Evolutionary conservation across 2,329 filamentous ascomycete genomes (phyloP).

Genomic region (Huntiella bhutanensis): DNA sequence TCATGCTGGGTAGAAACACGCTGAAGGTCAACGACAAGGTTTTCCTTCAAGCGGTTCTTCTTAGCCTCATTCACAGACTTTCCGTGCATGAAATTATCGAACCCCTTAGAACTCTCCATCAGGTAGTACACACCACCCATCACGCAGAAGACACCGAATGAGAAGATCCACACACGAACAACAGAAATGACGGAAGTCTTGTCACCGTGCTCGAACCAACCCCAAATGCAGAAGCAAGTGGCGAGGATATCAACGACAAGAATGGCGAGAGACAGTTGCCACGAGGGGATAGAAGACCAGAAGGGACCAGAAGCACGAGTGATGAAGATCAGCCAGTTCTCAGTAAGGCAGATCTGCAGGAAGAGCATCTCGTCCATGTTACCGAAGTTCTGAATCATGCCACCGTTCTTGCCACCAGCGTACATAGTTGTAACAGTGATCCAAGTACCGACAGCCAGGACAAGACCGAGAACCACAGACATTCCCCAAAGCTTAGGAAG

Average conservation of each 20-base stretch:
- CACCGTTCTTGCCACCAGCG: slow-evolving; percentile 43
- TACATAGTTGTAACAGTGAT: slow-evolving; percentile 76
- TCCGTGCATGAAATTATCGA: no score
- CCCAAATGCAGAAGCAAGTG: slow-evolving; percentile 70
- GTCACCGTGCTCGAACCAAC: slow-evolving; percentile 50
- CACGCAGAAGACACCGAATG: slow-evolving; percentile 44
- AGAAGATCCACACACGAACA: slow-evolving; percentile 80
- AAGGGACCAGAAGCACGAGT: no score
- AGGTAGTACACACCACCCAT: no score
- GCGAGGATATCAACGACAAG: slow-evolving; percentile 66
- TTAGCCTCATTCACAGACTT: slow-evolving; percentile 37
- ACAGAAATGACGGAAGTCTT: slow-evolving; percentile 65
- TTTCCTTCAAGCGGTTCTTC: slow-evolving; percentile 72
- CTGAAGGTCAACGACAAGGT: slow-evolving; percentile 81
- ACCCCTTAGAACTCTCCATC: no score
- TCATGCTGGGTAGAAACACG: slow-evolving; percentile 84
- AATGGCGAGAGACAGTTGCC: slow-evolving; percentile 65
- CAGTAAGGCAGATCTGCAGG: slow-evolving; percentile 73
- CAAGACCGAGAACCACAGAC: slow-evolving; percentile 64
- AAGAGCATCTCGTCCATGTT: slow-evolving; percentile 66
- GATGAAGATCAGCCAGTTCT: slow-evolving; percentile 72
- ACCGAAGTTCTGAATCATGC: slow-evolving; percentile 82
- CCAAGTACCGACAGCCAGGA: slow-evolving; percentile 72
- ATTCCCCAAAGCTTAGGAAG: slow-evolving; percentile 80
- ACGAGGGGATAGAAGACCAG: slow-evolving; percentile 50